Conservation (phyloP, 2,329 filamentous ascomycete genomes). For the Rhynchosporium agropyri region DNA sequence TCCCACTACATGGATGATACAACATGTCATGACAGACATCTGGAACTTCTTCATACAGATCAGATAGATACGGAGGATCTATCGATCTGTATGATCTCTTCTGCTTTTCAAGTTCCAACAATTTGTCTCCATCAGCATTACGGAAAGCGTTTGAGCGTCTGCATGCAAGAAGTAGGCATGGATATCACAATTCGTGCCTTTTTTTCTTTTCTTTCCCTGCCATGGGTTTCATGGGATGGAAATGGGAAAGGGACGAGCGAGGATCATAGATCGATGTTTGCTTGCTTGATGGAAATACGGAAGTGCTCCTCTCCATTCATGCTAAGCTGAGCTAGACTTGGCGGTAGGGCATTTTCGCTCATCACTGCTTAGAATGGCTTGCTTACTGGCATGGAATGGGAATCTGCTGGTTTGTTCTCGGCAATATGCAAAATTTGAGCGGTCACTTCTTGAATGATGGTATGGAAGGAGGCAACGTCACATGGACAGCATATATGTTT, state of each 20-base stretch:
- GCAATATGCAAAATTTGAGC: too few species aligned
- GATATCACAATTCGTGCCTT: constrained; percentile 9
- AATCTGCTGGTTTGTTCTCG: too few species aligned
- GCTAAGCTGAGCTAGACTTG: constrained; percentile 23
- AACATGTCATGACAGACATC: constrained; percentile 21
- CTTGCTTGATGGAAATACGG: constrained; percentile 42
- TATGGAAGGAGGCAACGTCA: too few species aligned
- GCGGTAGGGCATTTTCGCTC: constrained; percentile 25
- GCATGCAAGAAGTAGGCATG: constrained; percentile 24
- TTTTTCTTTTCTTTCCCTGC: constrained; percentile 20
- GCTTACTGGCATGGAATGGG: too few species aligned
- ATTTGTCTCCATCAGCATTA: constrained; percentile 35
- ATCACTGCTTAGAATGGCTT: background rate
- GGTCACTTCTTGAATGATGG: too few species aligned
- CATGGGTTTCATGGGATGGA: constrained; percentile 28
- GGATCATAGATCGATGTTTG: constrained; percentile 33
- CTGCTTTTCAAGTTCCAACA: constrained; percentile 19
- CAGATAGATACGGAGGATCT: background rate
- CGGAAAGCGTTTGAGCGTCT: constrained; percentile 34
- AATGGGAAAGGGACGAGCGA: constrained; percentile 17
- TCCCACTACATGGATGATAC: constrained; percentile 9
- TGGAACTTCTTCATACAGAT: constrained; percentile 19
- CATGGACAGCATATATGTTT: too few species aligned
- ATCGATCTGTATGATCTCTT: constrained; percentile 13
- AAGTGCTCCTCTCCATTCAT: constrained; percentile 45